phyloP scores from a whole-genome alignment of 805 yeast species.

The Cyberlindnera euphorbiiphila region DNA sequence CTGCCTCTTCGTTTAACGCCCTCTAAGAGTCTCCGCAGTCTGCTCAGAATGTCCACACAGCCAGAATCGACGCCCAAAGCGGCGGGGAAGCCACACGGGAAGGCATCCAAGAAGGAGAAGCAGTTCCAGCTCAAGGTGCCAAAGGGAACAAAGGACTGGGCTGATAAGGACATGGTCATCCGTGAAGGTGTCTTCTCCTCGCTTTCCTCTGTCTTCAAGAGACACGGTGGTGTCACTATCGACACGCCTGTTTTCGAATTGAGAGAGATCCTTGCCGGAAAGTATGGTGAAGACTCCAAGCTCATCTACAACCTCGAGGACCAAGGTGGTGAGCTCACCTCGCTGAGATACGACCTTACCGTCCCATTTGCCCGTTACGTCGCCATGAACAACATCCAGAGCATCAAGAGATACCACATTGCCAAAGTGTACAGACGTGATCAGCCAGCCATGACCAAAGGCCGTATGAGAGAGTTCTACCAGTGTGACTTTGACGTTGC shows the following conservation, averaged over 20 bases:
- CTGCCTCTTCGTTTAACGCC: not conserved
- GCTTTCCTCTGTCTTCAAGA: constrained; percentile 72
- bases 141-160: constrained; percentile 98
- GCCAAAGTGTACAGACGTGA: constrained; percentile 99
- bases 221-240: constrained; percentile 97
- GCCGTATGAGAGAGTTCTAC: constrained; percentile 99
- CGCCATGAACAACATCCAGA: constrained; percentile 89
- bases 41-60: constrained; percentile 6
- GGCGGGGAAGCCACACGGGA: constrained; percentile 6
- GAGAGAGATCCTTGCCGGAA: constrained; percentile 92
- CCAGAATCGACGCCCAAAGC: not conserved
- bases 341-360: constrained; percentile 92
- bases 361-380: constrained; percentile 98
- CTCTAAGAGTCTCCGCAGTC: not conserved
- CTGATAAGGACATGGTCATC: constrained; percentile 94
- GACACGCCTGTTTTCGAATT: constrained; percentile 98
- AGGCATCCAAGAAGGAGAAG: constrained; percentile 31
- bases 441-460: constrained; percentile 99
- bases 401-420: constrained; percentile 91
- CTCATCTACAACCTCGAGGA: constrained; percentile 93
- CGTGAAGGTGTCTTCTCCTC: constrained; percentile 82
- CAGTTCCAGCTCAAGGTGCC: constrained; percentile 88
- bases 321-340: constrained; percentile 97
- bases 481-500: constrained; percentile 99
- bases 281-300: constrained; percentile 98